Conservation (phyloP, 208 protist genomes). For the Crithidia fasciculata region DNA sequence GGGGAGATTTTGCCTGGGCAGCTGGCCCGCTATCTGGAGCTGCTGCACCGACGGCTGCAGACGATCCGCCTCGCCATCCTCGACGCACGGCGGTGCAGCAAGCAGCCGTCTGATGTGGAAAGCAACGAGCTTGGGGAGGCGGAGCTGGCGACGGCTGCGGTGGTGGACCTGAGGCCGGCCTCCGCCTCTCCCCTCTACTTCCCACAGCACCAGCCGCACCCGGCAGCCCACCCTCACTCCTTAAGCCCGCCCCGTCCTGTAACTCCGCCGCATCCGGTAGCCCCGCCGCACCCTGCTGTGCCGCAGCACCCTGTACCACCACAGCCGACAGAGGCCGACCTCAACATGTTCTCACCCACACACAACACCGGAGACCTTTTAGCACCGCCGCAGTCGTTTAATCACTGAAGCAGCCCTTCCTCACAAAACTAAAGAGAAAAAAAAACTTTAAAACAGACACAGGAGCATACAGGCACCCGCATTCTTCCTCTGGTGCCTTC, state of each 20-base stretch:
- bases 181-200: not conserved
- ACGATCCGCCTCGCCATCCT: constrained; percentile 31
- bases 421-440: no score
- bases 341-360: constrained; percentile 56
- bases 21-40: constrained; percentile 23
- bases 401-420: constrained; percentile 1
- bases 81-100: constrained; percentile 26
- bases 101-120: constrained; percentile 26
- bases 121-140: constrained; percentile 16
- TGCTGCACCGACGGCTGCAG: constrained; percentile 29
- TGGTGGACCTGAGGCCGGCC: not conserved
- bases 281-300: no score
- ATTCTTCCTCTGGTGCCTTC: no score
- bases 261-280: no score
- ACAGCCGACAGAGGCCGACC: constrained; percentile 21
- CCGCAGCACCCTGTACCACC: not conserved
- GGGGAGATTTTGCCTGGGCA: constrained; percentile 24
- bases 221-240: not conserved
- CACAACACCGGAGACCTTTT: constrained; percentile 45
- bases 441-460: no score
- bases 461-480: no score
- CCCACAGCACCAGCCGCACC: not conserved
- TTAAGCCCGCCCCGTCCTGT: no score
- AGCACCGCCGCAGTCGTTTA: constrained; percentile 44
- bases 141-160: not conserved